These are phyloP conservation scores for Dissoconium aciculare DNA, from an alignment of 2,329 filamentous ascomycete species.

Conservation along the genomic window DNA sequence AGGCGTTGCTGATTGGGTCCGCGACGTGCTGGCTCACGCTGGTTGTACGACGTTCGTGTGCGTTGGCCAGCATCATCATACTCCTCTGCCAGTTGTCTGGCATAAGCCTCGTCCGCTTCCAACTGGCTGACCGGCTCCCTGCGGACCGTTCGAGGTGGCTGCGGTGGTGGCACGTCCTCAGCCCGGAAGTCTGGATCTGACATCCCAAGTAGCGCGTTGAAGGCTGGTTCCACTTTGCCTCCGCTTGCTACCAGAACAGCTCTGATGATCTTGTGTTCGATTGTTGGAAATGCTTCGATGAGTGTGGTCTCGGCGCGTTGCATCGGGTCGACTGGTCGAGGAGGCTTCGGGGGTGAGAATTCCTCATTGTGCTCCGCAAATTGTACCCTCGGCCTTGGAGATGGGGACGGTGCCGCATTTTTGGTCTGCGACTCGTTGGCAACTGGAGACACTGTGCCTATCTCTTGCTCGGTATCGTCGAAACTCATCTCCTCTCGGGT, in stretches of 20 bases:
- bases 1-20: constrained; percentile 33
- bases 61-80: constrained; percentile 39
- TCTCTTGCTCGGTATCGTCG: constrained; percentile 57
- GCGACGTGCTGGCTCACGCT: constrained; percentile 23
- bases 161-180: constrained; percentile 50
- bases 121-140: constrained; percentile 57
- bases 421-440: constrained; percentile 25
- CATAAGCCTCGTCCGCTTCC: constrained; percentile 81
- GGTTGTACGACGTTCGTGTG: constrained; percentile 19
- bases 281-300: constrained; percentile 81
- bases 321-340: constrained; percentile 63
- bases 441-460: constrained; percentile 30
- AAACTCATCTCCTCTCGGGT: constrained; percentile 27
- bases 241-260: constrained; percentile 76
- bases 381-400: constrained; percentile 31
- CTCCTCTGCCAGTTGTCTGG: constrained; percentile 82
- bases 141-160: constrained; percentile 61
- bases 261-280: constrained; percentile 68
- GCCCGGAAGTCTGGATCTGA: constrained; percentile 38
- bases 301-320: constrained; percentile 78
- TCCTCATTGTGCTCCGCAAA: constrained; percentile 36
- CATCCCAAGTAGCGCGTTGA: constrained; percentile 74
- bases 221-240: constrained; percentile 80
- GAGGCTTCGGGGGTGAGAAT: constrained; percentile 61
- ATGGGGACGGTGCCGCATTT: constrained; percentile 27